Evolutionary conservation across 352 stramenopile genomes (phyloP).

Genomic region (Detonula confervacea): DNA sequence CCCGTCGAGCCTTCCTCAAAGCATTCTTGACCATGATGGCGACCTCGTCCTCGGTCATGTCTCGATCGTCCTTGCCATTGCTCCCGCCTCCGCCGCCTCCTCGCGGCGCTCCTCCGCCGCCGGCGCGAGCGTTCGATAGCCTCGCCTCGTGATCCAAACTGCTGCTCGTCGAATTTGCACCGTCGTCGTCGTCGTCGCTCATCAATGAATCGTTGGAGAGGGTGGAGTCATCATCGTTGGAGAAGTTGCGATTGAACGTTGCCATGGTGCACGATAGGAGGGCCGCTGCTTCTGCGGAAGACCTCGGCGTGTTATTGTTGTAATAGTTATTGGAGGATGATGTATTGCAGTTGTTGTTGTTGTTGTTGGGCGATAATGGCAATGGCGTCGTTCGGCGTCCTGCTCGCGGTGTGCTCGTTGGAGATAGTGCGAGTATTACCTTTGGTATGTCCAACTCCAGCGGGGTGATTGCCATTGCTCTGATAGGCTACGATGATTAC

Average conservation of each 20-base stretch:
- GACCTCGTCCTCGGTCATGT: conserved; percentile 76
- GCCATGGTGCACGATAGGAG: conserved; percentile 11
- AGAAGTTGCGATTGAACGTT: not conserved
- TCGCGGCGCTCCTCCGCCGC: not conserved
- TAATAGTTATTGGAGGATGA: too few relatives aligned
- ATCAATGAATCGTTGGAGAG: conserved; percentile 14
- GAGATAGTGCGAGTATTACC: too few relatives aligned
- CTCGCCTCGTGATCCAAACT: not conserved
- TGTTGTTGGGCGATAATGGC: not conserved
- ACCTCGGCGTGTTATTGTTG: conserved; percentile 5
- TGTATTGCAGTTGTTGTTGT: too few relatives aligned
- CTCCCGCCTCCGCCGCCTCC: not conserved
- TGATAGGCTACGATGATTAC: too few relatives aligned
- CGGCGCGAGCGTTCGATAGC: not conserved
- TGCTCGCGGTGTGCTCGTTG: too few relatives aligned
- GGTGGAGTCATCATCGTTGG: conserved; percentile 12
- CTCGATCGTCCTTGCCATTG: conserved; percentile 2
- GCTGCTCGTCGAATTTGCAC: not conserved
- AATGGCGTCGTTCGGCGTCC: too few relatives aligned
- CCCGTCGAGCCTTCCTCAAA: conserved; percentile 46
- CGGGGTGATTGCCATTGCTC: too few relatives aligned
- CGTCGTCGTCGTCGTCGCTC: too few relatives aligned
- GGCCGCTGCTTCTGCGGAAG: too few relatives aligned
- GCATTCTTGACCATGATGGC: conserved; percentile 65
- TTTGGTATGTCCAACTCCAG: too few relatives aligned